These are phyloP conservation scores for Dictyostelium intermedium DNA, from an alignment of 78 protist species.

Conservation along the genomic window DNA sequence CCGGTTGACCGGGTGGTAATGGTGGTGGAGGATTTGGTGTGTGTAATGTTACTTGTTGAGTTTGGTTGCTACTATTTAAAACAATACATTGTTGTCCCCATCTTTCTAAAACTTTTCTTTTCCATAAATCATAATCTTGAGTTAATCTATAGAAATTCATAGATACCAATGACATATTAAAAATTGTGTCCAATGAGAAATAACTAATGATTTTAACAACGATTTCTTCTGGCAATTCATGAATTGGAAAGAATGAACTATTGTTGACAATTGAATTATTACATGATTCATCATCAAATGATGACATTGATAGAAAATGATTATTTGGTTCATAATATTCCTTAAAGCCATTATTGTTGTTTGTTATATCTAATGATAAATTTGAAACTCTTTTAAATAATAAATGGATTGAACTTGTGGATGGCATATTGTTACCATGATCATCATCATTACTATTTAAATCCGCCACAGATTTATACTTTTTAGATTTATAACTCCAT, in stretches of 20 bases:
- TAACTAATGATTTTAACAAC: not conserved
- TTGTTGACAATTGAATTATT: not conserved
- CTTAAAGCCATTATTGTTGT: not conserved
- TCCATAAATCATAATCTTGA: constrained; percentile 49
- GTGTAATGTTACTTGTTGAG: not conserved
- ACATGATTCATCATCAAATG: not conserved
- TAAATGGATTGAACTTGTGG: not conserved
- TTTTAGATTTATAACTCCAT: not conserved
- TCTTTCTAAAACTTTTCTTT: constrained; percentile 12
- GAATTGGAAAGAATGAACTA: not conserved
- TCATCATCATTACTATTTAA: not conserved
- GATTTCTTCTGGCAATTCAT: constrained; percentile 41
- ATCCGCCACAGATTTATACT: not conserved
- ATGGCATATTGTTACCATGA: not conserved
- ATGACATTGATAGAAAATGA: not conserved
- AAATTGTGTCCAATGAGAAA: constrained; percentile 9
- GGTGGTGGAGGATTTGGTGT: not conserved
- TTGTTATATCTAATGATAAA: not conserved
- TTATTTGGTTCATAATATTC: not conserved
- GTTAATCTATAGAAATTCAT: constrained; percentile 10
- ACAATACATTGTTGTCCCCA: not conserved
- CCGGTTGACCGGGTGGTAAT: not conserved
- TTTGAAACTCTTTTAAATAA: not conserved
- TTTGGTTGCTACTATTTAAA: not conserved
- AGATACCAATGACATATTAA: not conserved